phyloP scores from a whole-genome alignment of 2,329 filamentous ascomycete species.

The Epicoccum sorghinum region DNA sequence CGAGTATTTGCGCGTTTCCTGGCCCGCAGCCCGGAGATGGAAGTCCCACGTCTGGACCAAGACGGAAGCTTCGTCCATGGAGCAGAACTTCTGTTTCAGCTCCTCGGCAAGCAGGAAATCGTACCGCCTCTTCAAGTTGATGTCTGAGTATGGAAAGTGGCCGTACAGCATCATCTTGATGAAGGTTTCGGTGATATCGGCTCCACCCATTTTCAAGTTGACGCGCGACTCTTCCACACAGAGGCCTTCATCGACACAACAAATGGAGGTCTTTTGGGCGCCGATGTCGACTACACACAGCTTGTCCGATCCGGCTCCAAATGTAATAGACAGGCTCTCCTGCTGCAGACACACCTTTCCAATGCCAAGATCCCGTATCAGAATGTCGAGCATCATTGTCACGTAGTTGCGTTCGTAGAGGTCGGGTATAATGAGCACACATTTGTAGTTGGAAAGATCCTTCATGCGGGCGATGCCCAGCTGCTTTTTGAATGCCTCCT shows the following conservation, averaged over 20 bases:
- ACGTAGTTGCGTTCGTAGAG: constrained; percentile 95
- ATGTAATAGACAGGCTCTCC: constrained; percentile 92
- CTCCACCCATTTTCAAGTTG: constrained; percentile 92
- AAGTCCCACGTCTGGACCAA: constrained; percentile 89
- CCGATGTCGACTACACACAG: constrained; percentile 96
- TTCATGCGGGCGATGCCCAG: constrained; percentile 77
- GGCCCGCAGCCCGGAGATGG: constrained; percentile 83
- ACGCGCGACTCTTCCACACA: constrained; percentile 92
- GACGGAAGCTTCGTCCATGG: constrained; percentile 87
- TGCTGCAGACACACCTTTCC: constrained; percentile 91
- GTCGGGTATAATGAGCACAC: constrained; percentile 96
- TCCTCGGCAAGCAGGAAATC: constrained; percentile 95
- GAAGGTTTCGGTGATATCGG: constrained; percentile 91
- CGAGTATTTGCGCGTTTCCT: constrained; percentile 88
- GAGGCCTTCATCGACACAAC: constrained; percentile 95
- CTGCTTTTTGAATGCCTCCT: constrained; percentile 85
- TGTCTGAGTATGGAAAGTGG: constrained; percentile 92
- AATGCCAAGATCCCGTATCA: constrained; percentile 90
- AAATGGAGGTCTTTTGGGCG: constrained; percentile 95
- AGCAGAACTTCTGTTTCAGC: constrained; percentile 90
- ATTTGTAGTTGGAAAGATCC: constrained; percentile 89
- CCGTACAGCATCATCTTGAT: constrained; percentile 98
- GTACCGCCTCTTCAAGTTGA: constrained; percentile 87
- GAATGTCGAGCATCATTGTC: constrained; percentile 79
- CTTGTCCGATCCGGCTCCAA: constrained; percentile 91